Conservation (phyloP, 371 early-diverging fungal genomes). For the Mucor saturninus region DNA sequence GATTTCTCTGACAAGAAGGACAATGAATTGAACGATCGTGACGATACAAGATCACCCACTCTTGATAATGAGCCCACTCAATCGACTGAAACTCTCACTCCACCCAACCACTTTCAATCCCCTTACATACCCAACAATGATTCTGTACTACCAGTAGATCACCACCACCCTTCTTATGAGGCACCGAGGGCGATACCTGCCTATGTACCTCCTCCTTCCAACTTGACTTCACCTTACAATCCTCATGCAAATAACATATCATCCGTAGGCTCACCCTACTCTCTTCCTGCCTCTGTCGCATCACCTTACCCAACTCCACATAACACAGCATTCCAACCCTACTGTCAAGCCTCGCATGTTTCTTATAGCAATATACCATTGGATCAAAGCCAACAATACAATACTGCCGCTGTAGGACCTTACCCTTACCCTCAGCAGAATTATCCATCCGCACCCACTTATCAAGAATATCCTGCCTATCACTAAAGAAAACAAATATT, state of each 20-base stretch:
- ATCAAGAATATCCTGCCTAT: neutral
- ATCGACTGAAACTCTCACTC: neutral
- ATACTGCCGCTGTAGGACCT: neutral
- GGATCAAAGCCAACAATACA: neutral
- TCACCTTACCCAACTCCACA: neutral
- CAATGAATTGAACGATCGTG: neutral
- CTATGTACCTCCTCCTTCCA: neutral
- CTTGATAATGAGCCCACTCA: neutral
- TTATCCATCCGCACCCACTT: too few relatives aligned
- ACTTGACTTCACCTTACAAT: neutral
- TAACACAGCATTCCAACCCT: constrained; percentile 1
- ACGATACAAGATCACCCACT: neutral
- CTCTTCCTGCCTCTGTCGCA: neutral
- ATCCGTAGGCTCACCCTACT: neutral
- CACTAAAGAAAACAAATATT: neutral
- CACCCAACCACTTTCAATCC: too few relatives aligned
- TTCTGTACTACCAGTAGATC: too few relatives aligned
- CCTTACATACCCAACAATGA: too few relatives aligned
- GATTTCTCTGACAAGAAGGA: constrained; percentile 14
- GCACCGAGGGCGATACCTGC: neutral
- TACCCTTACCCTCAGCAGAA: too few relatives aligned
- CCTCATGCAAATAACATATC: constrained; percentile 1
- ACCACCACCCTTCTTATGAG: neutral
- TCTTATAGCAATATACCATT: neutral
- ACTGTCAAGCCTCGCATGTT: neutral